Percentiles rank a stretch among this genome's conserved stretches.
phyloP scores from a whole-genome alignment of 306 rosid genomes.

The Pterocarpus macrocarpus region DNA sequence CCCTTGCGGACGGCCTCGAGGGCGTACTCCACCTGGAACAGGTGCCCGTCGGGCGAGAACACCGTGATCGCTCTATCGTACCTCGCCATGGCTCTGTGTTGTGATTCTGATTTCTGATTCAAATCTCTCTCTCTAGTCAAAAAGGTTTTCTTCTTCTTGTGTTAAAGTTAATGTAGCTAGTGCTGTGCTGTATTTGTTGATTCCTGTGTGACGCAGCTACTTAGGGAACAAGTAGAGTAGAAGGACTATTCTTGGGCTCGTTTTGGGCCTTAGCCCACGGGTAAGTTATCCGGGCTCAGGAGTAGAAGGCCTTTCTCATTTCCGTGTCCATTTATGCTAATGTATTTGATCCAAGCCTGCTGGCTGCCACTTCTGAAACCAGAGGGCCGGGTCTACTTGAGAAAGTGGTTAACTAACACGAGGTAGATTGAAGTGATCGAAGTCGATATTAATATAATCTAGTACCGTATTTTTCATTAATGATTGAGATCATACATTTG shows the following conservation, averaged over 20 bases:
- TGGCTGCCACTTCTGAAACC: too few relatives aligned
- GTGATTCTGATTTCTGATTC: not conserved
- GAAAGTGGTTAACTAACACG: too few relatives aligned
- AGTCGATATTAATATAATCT: too few relatives aligned
- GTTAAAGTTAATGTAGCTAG: not conserved
- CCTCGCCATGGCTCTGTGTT: conserved; percentile 73
- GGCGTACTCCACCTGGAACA: conserved; percentile 97
- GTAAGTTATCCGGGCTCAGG: too few relatives aligned
- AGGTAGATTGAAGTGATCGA: too few relatives aligned
- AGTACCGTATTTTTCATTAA: too few relatives aligned
- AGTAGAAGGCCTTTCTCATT: too few relatives aligned
- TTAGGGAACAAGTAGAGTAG: not conserved
- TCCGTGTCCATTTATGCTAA: too few relatives aligned
- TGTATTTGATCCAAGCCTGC: too few relatives aligned
- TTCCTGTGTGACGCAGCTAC: not conserved
- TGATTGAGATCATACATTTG: too few relatives aligned
- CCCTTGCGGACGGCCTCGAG: conserved; percentile 99
- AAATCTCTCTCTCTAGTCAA: not conserved
- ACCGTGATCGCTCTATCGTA: conserved; percentile 98
- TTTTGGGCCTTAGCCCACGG: not conserved
- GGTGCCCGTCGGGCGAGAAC: conserved; percentile 97
- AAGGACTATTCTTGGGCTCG: not conserved
- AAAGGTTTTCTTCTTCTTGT: conserved; percentile 22
- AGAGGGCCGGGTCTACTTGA: too few relatives aligned
- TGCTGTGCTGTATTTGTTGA: not conserved